Evolutionary conservation across 169 alveolate genomes (phyloP), one percentile per base, ranked within the genome.

Genomic region (Eimeria nieschulzi): DNA sequence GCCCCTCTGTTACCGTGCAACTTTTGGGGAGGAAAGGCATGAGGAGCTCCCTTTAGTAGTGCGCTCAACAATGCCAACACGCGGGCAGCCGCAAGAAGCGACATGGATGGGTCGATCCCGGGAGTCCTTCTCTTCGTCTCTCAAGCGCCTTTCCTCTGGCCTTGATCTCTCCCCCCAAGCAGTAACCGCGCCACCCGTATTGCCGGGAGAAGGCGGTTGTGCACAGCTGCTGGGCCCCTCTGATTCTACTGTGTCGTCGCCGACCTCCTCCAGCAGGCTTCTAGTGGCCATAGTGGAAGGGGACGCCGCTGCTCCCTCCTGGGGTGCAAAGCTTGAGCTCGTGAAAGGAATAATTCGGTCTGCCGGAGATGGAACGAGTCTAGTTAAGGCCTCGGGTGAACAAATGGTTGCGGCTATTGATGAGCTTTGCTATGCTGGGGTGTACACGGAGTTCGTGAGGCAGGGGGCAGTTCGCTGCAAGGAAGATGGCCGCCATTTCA

Each of bases 401-500:
- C 59, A 39, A 61, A 19, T 73, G 23, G 83, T 73, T 5, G 26
- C 33, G 0, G 83, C 63, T 6, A 85, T 85, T 46, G 92, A 85
- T 72, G 75, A 64, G 7, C 64, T 85, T 39, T 54, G 76, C 66
- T 85, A 70, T 75, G 61, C 83, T 12, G 80, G 85, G 23, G 59
- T 85, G 53, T 85, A 85, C 73, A 46, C 33, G 2, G 72, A 63
- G 75, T 55, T 85, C 64, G 51, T 85, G 19, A 15, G 51, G 19
- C 92, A 71, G 26, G 84, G 92, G 25, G 75, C 23, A n/a, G n/a
- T 85, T 8, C 6, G 59, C 25, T 86, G 92, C 86, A 17, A 21
- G 10, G 92, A 86, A 51, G 95, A 93, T 68, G 94, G 94, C 21
- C 70, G 93, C 7, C 95, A 93, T 25, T 91, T 83, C 86, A 71